Conservation (phyloP, 352 stramenopile species). For the Phytopythium kandeliae region DNA sequence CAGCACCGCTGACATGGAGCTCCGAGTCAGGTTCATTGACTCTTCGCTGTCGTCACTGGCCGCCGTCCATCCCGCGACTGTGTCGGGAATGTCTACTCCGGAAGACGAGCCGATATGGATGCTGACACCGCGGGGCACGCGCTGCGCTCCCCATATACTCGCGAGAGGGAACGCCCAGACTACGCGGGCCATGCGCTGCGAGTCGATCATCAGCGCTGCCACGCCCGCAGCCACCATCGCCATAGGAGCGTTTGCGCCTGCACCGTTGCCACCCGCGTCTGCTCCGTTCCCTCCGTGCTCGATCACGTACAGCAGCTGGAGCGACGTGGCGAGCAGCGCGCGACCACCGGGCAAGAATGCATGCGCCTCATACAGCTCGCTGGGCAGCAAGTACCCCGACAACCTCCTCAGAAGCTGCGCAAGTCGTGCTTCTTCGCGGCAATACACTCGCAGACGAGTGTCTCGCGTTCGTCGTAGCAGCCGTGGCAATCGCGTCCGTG, state of each 20-base stretch:
- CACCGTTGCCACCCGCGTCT: neutral
- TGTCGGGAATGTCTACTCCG: conserved; percentile 20
- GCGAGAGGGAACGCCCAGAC: conserved; percentile 41
- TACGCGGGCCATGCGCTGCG: conserved; percentile 22
- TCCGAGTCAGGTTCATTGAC: conserved; percentile 26
- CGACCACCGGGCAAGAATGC: conserved; percentile 60
- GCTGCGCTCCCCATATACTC: conserved; percentile 41
- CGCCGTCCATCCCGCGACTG: neutral
- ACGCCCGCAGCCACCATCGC: conserved; percentile 9
- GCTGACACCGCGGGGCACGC: conserved; percentile 31
- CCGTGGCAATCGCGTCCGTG: conserved; percentile 62
- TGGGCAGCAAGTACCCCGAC: conserved; percentile 46
- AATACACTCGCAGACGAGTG: conserved; percentile 75
- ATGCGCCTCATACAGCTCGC: conserved; percentile 77
- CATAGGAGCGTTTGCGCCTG: conserved; percentile 15
- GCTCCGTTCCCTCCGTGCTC: conserved; percentile 11
- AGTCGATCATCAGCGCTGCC: neutral
- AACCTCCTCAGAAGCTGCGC: conserved; percentile 55
- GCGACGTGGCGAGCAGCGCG: conserved; percentile 66
- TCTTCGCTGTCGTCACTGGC: neutral
- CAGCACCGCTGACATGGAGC: conserved; percentile 43
- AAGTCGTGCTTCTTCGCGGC: conserved; percentile 60
- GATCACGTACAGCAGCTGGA: conserved; percentile 64
- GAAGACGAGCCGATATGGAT: conserved; percentile 39
- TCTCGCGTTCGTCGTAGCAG: conserved; percentile 67